Conservation (phyloP, 768 basidiomycete genomes). For the Royoungia palumana region DNA sequence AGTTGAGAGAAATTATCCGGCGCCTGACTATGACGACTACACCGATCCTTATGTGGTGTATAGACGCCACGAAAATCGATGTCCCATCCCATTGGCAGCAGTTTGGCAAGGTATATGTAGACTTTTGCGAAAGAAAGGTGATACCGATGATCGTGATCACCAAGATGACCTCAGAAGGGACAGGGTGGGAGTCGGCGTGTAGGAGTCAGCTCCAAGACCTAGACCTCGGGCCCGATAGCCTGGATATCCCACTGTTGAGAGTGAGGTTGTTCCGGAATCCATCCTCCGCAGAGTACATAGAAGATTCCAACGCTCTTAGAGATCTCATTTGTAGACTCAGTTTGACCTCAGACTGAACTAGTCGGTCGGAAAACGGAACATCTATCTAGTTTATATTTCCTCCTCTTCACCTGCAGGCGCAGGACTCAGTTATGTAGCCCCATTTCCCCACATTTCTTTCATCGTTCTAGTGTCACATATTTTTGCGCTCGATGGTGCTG, state of each 20-base stretch:
- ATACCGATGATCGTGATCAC: too few relatives aligned
- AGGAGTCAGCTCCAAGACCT: not conserved
- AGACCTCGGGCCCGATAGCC: too few relatives aligned
- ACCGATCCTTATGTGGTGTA: slow-evolving; percentile 26
- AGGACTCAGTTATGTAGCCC: too few relatives aligned
- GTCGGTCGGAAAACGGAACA: not conserved
- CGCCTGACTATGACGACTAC: not conserved
- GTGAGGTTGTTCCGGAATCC: not conserved
- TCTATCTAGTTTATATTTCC: not conserved
- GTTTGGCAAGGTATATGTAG: slow-evolving; percentile 24
- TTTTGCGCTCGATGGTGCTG: too few relatives aligned
- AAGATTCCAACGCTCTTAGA: not conserved
- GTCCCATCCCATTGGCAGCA: slow-evolving; percentile 14
- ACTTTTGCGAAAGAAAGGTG: slow-evolving; percentile 21
- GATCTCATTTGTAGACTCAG: slow-evolving; percentile 2
- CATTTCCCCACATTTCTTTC: too few relatives aligned
- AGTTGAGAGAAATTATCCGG: slow-evolving; percentile 16
- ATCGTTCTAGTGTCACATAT: too few relatives aligned
- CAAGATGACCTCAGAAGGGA: slow-evolving; percentile 4
- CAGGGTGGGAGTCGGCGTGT: slow-evolving; percentile 15
- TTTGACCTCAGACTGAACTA: not conserved
- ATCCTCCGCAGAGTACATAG: not conserved
- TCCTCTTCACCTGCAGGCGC: too few relatives aligned
- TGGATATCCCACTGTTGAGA: not conserved
- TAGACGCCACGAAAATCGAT: slow-evolving; percentile 19